These are phyloP conservation scores for Chamaecyparis obtusa DNA, from an alignment of 75 land plant genomes.

Conservation along the genomic window DNA sequence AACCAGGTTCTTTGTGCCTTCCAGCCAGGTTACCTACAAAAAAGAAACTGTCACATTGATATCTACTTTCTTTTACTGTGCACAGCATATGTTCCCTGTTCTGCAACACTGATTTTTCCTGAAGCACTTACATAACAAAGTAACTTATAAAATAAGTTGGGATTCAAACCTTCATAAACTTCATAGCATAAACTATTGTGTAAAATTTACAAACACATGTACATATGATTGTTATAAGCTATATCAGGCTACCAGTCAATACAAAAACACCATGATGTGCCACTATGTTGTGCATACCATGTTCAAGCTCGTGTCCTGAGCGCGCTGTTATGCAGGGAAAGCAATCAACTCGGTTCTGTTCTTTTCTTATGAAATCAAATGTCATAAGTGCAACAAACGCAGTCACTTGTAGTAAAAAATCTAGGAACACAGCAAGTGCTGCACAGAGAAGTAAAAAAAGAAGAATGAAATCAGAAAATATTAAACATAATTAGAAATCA, in stretches of 20 bases:
- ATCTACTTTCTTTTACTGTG: not conserved
- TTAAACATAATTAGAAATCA: not conserved
- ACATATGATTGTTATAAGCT: not conserved
- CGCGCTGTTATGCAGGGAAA: conserved; percentile 74
- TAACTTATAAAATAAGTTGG: not conserved
- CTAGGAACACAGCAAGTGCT: conserved; percentile 91
- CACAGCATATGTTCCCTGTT: not conserved
- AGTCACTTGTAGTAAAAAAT: conserved; percentile 87
- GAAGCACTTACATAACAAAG: not conserved
- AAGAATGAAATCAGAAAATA: not conserved
- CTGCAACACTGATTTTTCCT: not conserved
- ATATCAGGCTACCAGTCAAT: not conserved
- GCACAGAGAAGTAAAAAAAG: conserved; percentile 22
- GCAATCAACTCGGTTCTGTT: conserved; percentile 78
- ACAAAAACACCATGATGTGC: not conserved
- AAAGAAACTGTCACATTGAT: not conserved
- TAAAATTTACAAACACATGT: not conserved
- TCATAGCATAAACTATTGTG: not conserved
- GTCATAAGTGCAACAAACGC: conserved; percentile 94
- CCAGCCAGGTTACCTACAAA: conserved; percentile 8
- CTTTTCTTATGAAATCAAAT: conserved; percentile 71
- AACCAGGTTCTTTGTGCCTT: conserved; percentile 45
- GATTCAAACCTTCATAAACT: not conserved
- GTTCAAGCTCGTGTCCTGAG: conserved; percentile 22
- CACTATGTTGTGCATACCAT: conserved; percentile 30